These are phyloP conservation scores for Tolypocladium pustulatum DNA, from an alignment of 2,329 filamentous ascomycete genomes.

Conservation along the genomic window DNA sequence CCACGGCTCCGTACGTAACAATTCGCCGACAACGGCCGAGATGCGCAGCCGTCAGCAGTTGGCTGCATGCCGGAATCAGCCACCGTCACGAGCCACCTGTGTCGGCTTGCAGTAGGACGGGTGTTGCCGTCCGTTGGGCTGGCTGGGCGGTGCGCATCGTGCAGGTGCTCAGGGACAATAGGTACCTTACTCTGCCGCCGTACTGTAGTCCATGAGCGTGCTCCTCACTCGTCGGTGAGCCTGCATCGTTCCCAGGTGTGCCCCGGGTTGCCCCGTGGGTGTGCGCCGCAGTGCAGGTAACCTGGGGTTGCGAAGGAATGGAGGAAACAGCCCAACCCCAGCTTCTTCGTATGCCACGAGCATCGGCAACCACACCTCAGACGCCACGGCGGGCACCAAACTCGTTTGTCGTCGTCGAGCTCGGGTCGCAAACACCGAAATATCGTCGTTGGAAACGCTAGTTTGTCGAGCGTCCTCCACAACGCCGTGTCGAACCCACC, in stretches of 20 bases:
- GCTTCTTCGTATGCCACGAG: too few species aligned
- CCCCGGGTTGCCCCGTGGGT: too few species aligned
- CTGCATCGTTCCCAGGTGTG: too few species aligned
- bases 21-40: constrained; percentile 3
- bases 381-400: neutral
- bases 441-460: neutral
- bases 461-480: neutral
- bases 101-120: neutral
- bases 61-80: neutral
- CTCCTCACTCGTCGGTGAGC: too few species aligned
- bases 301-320: too few species aligned
- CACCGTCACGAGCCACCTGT: neutral
- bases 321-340: too few species aligned
- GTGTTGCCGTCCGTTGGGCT: neutral
- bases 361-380: too few species aligned
- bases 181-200: too few species aligned
- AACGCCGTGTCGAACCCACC: neutral
- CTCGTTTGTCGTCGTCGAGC: neutral
- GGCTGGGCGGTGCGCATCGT: neutral
- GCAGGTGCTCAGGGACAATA: too few species aligned
- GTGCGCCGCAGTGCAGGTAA: too few species aligned
- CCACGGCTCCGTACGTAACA: neutral
- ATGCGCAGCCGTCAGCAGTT: neutral
- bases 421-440: constrained; percentile 3
- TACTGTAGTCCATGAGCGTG: too few species aligned